Evolutionary conservation across 2,329 filamentous ascomycete species (phyloP).

Genomic region (Cercospora berteroae): DNA sequence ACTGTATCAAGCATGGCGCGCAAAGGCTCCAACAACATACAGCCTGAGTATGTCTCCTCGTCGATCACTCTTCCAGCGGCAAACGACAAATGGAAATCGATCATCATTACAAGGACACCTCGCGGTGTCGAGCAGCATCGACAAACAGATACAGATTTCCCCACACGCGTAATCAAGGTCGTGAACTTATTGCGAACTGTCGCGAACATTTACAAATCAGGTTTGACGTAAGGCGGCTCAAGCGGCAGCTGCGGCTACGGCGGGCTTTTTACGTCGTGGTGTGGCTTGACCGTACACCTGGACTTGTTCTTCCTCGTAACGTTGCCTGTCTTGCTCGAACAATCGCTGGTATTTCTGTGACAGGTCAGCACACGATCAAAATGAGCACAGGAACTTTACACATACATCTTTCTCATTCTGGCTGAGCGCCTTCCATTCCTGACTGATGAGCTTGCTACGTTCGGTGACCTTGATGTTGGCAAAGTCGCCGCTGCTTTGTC

Average conservation of each 20-base stretch:
- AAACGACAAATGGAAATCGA: not conserved
- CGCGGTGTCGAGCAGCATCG: not conserved
- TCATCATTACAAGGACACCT: not conserved
- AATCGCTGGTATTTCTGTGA: constrained; percentile 24
- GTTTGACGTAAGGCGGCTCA: not conserved
- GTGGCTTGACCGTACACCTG: not conserved
- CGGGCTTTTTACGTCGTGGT: not conserved
- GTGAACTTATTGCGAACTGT: not conserved
- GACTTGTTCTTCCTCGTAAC: constrained; percentile 16
- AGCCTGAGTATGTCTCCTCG: not conserved
- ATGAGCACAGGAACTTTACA: not conserved
- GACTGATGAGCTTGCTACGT: constrained; percentile 39
- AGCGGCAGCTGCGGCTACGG: not conserved
- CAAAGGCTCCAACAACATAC: not conserved
- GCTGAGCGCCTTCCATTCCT: constrained; percentile 52
- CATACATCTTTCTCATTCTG: constrained; percentile 50
- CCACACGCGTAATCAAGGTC: not conserved
- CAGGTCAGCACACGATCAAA: not conserved
- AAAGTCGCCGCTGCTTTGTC: constrained; percentile 51
- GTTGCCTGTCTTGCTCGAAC: constrained; percentile 11
- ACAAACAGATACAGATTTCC: not conserved
- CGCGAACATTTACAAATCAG: not conserved
- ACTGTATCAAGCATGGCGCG: not conserved
- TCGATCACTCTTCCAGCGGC: not conserved
- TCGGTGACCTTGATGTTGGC: constrained; percentile 47